Percentiles rank a stretch among this genome's conserved stretches.
Conservation (phyloP, 73 alveolate species). For the Vitrella brassicaformis region DNA sequence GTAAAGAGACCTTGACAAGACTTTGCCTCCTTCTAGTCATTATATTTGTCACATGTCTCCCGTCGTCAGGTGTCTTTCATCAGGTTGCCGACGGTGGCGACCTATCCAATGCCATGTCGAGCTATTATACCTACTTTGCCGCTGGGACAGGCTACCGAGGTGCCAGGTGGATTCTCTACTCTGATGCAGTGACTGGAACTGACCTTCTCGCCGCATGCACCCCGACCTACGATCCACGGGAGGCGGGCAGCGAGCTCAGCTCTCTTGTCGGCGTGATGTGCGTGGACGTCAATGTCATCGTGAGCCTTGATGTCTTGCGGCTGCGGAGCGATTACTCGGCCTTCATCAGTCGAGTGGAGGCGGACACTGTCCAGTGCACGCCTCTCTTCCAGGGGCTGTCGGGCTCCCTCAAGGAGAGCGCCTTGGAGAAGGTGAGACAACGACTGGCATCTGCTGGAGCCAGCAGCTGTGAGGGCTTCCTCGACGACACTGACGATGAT, state of each 20-base stretch:
- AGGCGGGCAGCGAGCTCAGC: background rate
- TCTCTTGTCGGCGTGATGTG: conserved; percentile 8
- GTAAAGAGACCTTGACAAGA: background rate
- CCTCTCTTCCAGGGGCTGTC: too few species aligned
- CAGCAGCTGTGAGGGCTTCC: too few species aligned
- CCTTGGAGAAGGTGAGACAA: too few species aligned
- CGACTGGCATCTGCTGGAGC: too few species aligned
- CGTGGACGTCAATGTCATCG: conserved; percentile 6
- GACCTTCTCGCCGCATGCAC: conserved; percentile 10
- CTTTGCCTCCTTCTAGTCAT: background rate
- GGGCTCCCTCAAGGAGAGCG: too few species aligned
- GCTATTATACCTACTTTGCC: conserved; percentile 12
- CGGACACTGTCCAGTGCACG: too few species aligned
- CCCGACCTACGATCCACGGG: conserved; percentile 4
- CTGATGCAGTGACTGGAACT: conserved; percentile 9
- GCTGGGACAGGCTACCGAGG: background rate
- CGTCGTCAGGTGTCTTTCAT: conserved; percentile 1
- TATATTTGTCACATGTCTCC: background rate
- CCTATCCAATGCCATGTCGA: conserved; percentile 3
- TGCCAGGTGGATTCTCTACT: background rate
- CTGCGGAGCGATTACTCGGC: too few species aligned
- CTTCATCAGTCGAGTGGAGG: too few species aligned
- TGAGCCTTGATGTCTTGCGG: background rate
- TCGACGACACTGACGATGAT: too few species aligned
- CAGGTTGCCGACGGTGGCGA: conserved; percentile 7